Evolutionary conservation across 768 basidiomycete genomes (phyloP).

Genomic region (Guyanaporus albipodus): DNA sequence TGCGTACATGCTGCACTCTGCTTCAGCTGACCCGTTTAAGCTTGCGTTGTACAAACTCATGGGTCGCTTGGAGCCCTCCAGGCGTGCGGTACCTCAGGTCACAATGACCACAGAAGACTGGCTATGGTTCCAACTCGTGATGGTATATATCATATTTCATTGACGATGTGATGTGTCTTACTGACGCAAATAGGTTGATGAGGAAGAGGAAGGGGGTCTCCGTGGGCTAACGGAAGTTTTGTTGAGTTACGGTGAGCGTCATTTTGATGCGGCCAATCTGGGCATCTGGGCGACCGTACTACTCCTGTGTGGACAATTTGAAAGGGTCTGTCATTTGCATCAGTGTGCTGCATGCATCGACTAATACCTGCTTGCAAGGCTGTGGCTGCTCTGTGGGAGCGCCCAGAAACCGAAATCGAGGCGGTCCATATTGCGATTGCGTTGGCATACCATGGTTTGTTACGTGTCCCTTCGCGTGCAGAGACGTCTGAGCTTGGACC

Average conservation of each 20-base stretch:
- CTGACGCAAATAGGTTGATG: constrained; percentile 53
- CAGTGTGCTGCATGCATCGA: no score
- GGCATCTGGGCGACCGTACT: constrained; percentile 82
- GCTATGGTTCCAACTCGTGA: constrained; percentile 94
- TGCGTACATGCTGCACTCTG: constrained; percentile 84
- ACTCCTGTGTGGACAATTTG: constrained; percentile 92
- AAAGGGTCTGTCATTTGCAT: constrained; percentile 54
- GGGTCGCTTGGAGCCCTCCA: constrained; percentile 82
- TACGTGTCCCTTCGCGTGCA: constrained; percentile 76
- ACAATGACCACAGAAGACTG: constrained; percentile 95
- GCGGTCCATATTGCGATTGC: constrained; percentile 93
- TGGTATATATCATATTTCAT: constrained; percentile 41
- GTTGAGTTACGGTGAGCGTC: constrained; percentile 73
- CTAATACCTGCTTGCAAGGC: constrained; percentile 48
- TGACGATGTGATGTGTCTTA: not conserved
- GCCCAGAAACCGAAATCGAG: constrained; percentile 83
- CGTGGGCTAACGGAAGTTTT: constrained; percentile 71
- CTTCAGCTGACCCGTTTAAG: constrained; percentile 91
- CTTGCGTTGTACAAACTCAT: constrained; percentile 94
- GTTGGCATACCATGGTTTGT: constrained; percentile 87
- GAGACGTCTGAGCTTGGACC: constrained; percentile 84
- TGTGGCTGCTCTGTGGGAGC: constrained; percentile 85
- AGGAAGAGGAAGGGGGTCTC: constrained; percentile 77
- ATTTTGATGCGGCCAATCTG: constrained; percentile 65
- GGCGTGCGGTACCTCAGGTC: constrained; percentile 76